Conservation (phyloP, 179 eudicot species). For the Spergularia azorica region DNA sequence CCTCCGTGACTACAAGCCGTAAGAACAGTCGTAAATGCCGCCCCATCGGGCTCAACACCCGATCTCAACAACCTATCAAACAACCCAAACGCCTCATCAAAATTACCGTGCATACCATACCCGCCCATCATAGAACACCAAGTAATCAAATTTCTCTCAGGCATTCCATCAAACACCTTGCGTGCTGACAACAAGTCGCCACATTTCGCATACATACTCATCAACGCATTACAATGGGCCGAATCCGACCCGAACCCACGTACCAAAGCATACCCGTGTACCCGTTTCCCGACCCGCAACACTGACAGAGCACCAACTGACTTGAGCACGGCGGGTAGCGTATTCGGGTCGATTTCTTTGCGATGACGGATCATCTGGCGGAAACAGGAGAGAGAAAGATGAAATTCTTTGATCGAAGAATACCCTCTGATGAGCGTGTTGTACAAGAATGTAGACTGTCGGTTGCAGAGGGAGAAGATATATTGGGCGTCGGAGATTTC, state of each 20-base stretch:
- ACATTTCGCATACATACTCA: slow-evolving; percentile 50
- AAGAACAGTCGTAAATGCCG: slow-evolving; percentile 42
- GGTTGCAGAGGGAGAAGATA: slow-evolving; percentile 44
- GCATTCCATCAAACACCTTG: slow-evolving; percentile 53
- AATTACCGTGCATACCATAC: slow-evolving; percentile 46
- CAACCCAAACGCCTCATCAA: slow-evolving; percentile 38
- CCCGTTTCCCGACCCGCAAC: slow-evolving; percentile 37
- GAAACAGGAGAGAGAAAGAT: slow-evolving; percentile 38
- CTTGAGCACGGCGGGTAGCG: slow-evolving; percentile 53
- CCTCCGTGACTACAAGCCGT: slow-evolving; percentile 60
- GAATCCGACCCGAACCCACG: slow-evolving; percentile 44
- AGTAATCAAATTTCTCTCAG: slow-evolving; percentile 37
- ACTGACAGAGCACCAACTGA: slow-evolving; percentile 38
- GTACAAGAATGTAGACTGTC: slow-evolving; percentile 52
- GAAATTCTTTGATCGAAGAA: slow-evolving; percentile 34
- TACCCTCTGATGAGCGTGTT: slow-evolving; percentile 56
- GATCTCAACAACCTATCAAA: slow-evolving; percentile 42
- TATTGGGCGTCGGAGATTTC: slow-evolving; percentile 42
- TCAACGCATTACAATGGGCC: slow-evolving; percentile 48
- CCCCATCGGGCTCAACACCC: slow-evolving; percentile 49
- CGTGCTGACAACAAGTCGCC: slow-evolving; percentile 49
- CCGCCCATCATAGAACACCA: slow-evolving; percentile 61
- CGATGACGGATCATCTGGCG: slow-evolving; percentile 33
- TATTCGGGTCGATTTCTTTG: slow-evolving; percentile 42
- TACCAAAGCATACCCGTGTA: slow-evolving; percentile 40